Evolutionary conservation across 768 basidiomycete genomes (phyloP).

Genomic region (Dioszegia aurantiaca): DNA sequence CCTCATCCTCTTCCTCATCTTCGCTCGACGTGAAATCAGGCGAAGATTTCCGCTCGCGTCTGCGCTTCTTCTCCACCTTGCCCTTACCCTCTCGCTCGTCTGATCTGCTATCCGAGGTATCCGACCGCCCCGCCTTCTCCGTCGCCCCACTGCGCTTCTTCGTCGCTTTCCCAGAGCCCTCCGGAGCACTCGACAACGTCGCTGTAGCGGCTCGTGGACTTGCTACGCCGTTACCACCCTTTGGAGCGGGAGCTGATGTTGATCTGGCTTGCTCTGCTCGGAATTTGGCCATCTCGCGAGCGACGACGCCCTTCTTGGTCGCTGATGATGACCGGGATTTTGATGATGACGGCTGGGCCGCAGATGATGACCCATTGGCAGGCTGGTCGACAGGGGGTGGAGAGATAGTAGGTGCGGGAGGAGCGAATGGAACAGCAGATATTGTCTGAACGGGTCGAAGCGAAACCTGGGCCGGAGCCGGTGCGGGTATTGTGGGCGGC

Average conservation of each 20-base stretch:
- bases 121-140: conserved; percentile 1
- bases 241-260: conserved; percentile 26
- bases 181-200: background rate
- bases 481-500: too few species aligned
- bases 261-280: conserved; percentile 29
- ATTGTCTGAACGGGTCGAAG: too few species aligned
- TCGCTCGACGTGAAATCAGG: conserved; percentile 1
- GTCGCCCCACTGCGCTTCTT: background rate
- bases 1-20: background rate
- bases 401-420: background rate
- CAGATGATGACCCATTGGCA: too few species aligned
- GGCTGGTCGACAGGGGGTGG: background rate
- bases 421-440: too few species aligned
- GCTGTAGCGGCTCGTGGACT: conserved; percentile 13
- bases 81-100: conserved; percentile 2
- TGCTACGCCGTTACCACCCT: conserved; percentile 17
- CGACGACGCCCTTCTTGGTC: conserved; percentile 22
- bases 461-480: too few species aligned
- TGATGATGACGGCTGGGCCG: background rate
- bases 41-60: conserved; percentile 2
- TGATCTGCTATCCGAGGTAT: background rate
- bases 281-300: conserved; percentile 32
- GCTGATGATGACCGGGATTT: background rate
- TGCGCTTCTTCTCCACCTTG: conserved; percentile 11
- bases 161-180: background rate